phyloP scores from a whole-genome alignment of 345 rosid genomes.

The Kandelia obovata region DNA sequence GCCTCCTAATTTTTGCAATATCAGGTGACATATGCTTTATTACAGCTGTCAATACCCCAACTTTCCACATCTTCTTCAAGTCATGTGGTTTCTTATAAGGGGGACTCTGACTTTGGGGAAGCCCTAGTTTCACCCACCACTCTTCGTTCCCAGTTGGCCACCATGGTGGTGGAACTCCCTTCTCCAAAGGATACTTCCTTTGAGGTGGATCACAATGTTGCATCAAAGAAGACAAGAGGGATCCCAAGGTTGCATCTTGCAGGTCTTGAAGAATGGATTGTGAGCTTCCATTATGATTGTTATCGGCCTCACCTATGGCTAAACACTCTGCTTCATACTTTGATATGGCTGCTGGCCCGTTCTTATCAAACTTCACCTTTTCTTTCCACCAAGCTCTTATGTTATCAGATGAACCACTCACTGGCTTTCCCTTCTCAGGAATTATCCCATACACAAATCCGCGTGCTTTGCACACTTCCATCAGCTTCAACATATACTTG shows the following conservation, averaged over 20 bases:
- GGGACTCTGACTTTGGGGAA: constrained; percentile 61
- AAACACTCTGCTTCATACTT: constrained; percentile 79
- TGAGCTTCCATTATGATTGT: constrained; percentile 46
- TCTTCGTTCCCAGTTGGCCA: constrained; percentile 96
- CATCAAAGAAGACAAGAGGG: constrained; percentile 91
- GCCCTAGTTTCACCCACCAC: constrained; percentile 84
- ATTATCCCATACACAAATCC: constrained; percentile 96
- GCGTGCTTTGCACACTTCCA: constrained; percentile 96
- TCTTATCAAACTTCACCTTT: constrained; percentile 92
- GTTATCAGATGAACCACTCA: constrained; percentile 91
- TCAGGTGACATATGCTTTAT: constrained; percentile 98
- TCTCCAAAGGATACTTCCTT: constrained; percentile 90
- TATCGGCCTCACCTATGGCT: constrained; percentile 59
- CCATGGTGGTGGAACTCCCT: constrained; percentile 93
- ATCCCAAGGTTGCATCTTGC: constrained; percentile 98
- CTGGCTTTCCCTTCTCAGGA: constrained; percentile 95
- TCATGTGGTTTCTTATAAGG: constrained; percentile 96
- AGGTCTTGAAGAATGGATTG: constrained; percentile 78
- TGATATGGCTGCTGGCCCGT: constrained; percentile 88
- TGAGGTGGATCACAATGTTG: constrained; percentile 99
- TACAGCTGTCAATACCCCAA: constrained; percentile 92
- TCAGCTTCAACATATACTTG: constrained; percentile 94
- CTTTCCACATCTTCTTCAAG: constrained; percentile 98
- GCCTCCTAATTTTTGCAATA: constrained; percentile 88
- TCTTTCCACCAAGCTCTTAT: constrained; percentile 99